Evolutionary conservation across 2,329 filamentous ascomycete species (phyloP).

Genomic region (Polytolypa hystricis): DNA sequence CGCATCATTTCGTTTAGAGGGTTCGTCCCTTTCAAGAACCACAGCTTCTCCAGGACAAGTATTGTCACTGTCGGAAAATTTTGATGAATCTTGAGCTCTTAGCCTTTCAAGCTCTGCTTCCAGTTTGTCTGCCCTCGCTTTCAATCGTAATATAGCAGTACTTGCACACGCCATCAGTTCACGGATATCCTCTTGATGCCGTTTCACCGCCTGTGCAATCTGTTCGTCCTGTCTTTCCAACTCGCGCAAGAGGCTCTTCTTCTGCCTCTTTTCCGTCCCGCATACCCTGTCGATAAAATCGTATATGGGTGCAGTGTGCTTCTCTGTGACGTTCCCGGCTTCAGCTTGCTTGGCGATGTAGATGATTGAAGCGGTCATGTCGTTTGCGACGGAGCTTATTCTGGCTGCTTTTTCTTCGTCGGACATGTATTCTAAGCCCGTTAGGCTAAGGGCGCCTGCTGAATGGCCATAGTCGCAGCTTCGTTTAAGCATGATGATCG

Average conservation of each 20-base stretch:
- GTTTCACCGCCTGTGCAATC: constrained; percentile 11
- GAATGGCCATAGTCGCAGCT: too few species aligned
- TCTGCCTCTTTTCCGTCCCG: constrained; percentile 12
- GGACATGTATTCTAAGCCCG: constrained; percentile 13
- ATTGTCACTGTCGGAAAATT: too few species aligned
- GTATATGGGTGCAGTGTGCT: constrained; percentile 19
- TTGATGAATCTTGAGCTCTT: too few species aligned
- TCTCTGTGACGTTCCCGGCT: constrained; percentile 15
- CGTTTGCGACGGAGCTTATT: constrained; percentile 19
- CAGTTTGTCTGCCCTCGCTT: constrained; percentile 7
- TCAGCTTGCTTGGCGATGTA: constrained; percentile 18
- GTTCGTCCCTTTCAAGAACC: too few species aligned
- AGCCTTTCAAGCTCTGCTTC: constrained; percentile 8
- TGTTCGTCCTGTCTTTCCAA: constrained; percentile 15
- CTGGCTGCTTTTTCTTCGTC: constrained; percentile 14
- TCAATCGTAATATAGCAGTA: constrained; percentile 11
- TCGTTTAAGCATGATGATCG: too few species aligned
- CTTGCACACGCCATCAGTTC: constrained; percentile 13
- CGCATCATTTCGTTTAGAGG: too few species aligned
- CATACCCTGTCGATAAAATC: constrained; percentile 18
- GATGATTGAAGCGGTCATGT: constrained; percentile 22
- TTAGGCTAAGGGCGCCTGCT: constrained; percentile 17
- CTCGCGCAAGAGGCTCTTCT: constrained; percentile 7
- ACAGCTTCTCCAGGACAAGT: too few species aligned
- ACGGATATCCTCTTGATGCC: constrained; percentile 15